A percentile compares a stretch with the other conserved stretches of the same genome.
Evolutionary conservation across 2,329 filamentous ascomycete species (phyloP).

Genomic region (Fusarium paranaense): DNA sequence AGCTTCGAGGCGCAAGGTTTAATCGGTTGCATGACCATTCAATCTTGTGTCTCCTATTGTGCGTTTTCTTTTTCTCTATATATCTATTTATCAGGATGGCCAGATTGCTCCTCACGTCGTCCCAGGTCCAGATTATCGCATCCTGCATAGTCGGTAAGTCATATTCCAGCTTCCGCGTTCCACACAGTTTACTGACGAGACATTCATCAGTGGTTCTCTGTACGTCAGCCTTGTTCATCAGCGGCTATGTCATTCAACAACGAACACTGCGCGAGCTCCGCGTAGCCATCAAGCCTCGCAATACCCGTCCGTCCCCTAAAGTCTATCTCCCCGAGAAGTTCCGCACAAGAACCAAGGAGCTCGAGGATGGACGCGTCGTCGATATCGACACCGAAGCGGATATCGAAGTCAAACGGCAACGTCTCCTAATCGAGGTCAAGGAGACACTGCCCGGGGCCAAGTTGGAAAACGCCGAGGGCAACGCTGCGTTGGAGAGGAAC

Average conservation of each 20-base stretch:
- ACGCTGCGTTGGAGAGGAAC: slow-evolving; percentile 40
- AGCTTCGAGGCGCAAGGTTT: slow-evolving; percentile 6
- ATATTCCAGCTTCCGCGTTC: slow-evolving; percentile 31
- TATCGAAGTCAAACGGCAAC: slow-evolving; percentile 43
- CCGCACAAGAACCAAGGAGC: slow-evolving; percentile 57
- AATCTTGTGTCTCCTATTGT: background rate
- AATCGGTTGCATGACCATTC: background rate
- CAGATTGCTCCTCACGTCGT: slow-evolving; percentile 72
- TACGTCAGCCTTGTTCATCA: slow-evolving; percentile 85
- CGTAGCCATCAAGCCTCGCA: slow-evolving; percentile 69
- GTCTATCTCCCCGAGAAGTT: slow-evolving; percentile 65
- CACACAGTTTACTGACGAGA: slow-evolving; percentile 16
- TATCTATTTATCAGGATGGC: slow-evolving; percentile 42
- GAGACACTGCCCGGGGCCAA: slow-evolving; percentile 43
- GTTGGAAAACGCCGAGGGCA: slow-evolving; percentile 22
- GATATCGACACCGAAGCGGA: slow-evolving; percentile 52
- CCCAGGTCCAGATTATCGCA: slow-evolving; percentile 76
- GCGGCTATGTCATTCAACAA: slow-evolving; percentile 89
- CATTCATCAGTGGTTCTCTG: slow-evolving; percentile 73
- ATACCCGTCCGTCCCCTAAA: slow-evolving; percentile 58
- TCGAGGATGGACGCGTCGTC: slow-evolving; percentile 60
- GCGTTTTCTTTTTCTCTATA: background rate
- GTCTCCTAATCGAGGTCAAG: slow-evolving; percentile 51
- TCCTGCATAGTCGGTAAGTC: slow-evolving; percentile 72
- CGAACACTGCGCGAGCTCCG: slow-evolving; percentile 84